Evolutionary conservation across 805 yeast genomes (phyloP).

Genomic region (Grigorovia yakushimaensis): DNA sequence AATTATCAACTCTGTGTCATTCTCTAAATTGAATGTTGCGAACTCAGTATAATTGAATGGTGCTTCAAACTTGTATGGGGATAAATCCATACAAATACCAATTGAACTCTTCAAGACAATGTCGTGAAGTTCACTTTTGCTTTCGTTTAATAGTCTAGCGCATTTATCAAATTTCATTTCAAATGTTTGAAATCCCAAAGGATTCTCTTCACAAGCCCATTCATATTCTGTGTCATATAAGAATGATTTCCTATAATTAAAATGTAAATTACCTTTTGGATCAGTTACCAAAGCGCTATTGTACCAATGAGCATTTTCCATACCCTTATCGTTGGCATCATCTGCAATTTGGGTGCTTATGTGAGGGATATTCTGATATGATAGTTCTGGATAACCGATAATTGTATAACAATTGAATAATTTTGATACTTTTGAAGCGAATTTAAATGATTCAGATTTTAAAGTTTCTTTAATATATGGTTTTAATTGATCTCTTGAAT

Average conservation of each 20-base stretch:
- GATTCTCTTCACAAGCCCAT: slow-evolving; percentile 73
- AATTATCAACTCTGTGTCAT: slow-evolving; percentile 46
- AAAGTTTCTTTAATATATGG: slow-evolving; percentile 44
- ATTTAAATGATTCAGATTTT: slow-evolving; percentile 39
- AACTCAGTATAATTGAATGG: slow-evolving; percentile 72
- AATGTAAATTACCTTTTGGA: slow-evolving; percentile 47
- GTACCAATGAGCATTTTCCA: slow-evolving; percentile 32
- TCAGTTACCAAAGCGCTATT: slow-evolving; percentile 64
- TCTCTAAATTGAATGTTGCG: slow-evolving; percentile 39
- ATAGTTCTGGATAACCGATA: slow-evolving; percentile 74
- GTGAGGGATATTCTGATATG: not conserved
- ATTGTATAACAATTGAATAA: slow-evolving; percentile 53
- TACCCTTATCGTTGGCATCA: slow-evolving; percentile 5
- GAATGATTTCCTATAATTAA: slow-evolving; percentile 67
- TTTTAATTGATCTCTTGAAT: slow-evolving; percentile 34
- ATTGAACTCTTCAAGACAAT: slow-evolving; percentile 39
- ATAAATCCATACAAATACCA: slow-evolving; percentile 93
- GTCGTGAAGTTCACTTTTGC: slow-evolving; percentile 8
- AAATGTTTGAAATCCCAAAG: slow-evolving; percentile 46
- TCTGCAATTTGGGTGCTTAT: too few relatives aligned
- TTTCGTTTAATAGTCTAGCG: not conserved
- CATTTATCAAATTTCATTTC: slow-evolving; percentile 30
- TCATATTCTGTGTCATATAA: slow-evolving; percentile 67
- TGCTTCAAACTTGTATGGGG: slow-evolving; percentile 75
- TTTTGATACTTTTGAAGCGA: slow-evolving; percentile 48